Conservation (phyloP, 1,284 basidiomycete genomes). For the Dichomitus squalens region DNA sequence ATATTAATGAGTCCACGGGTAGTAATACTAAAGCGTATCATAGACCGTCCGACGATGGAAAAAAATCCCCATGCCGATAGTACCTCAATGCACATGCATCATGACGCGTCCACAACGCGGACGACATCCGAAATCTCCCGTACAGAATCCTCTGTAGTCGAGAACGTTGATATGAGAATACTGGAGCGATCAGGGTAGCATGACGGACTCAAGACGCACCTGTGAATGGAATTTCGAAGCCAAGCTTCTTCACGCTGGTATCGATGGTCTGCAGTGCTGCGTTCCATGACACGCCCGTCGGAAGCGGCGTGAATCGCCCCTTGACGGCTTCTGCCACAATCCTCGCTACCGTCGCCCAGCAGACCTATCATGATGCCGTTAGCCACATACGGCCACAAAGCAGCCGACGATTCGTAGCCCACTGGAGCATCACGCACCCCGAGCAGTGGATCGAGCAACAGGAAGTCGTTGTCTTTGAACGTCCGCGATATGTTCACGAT, state of each 20-base stretch:
- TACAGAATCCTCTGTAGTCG: constrained; percentile 12
- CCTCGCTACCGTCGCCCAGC: constrained; percentile 22
- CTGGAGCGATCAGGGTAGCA: background rate
- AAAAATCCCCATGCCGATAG: no score
- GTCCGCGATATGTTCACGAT: constrained; percentile 26
- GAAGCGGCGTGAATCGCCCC: background rate
- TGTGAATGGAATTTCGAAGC: constrained; percentile 20
- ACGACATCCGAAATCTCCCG: constrained; percentile 16
- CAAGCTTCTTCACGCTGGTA: constrained; percentile 17
- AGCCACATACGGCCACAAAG: no score
- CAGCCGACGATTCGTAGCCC: no score
- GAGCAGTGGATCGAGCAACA: constrained; percentile 26
- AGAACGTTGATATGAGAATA: background rate
- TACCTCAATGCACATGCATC: no score
- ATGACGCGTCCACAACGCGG: constrained; percentile 18
- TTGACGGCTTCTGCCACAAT: constrained; percentile 18
- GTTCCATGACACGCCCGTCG: constrained; percentile 13
- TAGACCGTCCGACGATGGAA: no score
- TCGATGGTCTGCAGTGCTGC: constrained; percentile 18
- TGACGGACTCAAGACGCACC: constrained; percentile 9
- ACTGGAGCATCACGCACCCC: no score
- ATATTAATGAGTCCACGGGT: no score
- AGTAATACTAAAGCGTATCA: no score
- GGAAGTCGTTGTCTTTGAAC: constrained; percentile 28
- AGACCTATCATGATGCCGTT: constrained; percentile 10